A percentile compares a stretch with the other conserved stretches of the same genome.
These are phyloP conservation scores for Lactarius vividus DNA, from an alignment of 768 basidiomycete genomes.

Conservation along the genomic window DNA sequence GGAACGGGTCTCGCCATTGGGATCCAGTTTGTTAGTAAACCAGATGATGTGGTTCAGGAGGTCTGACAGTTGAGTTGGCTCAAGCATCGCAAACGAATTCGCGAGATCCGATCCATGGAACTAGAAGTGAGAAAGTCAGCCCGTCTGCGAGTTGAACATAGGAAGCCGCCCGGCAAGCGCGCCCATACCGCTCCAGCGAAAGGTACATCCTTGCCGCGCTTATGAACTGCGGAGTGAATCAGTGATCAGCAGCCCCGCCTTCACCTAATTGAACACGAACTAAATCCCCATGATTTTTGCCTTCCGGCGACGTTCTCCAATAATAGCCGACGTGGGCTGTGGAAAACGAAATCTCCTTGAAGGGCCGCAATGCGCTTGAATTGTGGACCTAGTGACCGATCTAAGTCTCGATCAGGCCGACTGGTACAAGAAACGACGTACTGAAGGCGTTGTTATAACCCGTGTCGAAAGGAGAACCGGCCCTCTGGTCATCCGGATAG, in stretches of 20 bases:
- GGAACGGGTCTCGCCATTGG: slow-evolving; percentile 14
- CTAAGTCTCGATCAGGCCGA: background rate
- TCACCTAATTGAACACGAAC: background rate
- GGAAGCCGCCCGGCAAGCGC: background rate
- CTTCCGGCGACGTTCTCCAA: slow-evolving; percentile 10
- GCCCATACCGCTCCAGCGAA: slow-evolving; percentile 22
- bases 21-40: slow-evolving; percentile 21
- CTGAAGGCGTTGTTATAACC: slow-evolving; percentile 32
- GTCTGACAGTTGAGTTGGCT: background rate
- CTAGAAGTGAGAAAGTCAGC: slow-evolving; percentile 6
- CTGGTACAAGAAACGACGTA: slow-evolving; percentile 13
- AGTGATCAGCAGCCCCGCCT: rapidly evolving
- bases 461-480: slow-evolving; percentile 26
- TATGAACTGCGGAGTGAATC: slow-evolving; percentile 9
- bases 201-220: slow-evolving; percentile 21
- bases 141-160: background rate
- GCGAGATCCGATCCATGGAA: slow-evolving; percentile 15
- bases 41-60: slow-evolving; percentile 22
- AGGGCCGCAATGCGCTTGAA: slow-evolving; percentile 26
- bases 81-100: slow-evolving; percentile 9
- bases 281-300: slow-evolving; percentile 24
- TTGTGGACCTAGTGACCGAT: slow-evolving; percentile 9
- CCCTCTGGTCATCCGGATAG: slow-evolving; percentile 27
- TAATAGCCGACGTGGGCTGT: slow-evolving; percentile 24
- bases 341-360: slow-evolving; percentile 27